Conservation (phyloP, 2,329 filamentous ascomycete genomes). For the Cordyceps cicadae region DNA sequence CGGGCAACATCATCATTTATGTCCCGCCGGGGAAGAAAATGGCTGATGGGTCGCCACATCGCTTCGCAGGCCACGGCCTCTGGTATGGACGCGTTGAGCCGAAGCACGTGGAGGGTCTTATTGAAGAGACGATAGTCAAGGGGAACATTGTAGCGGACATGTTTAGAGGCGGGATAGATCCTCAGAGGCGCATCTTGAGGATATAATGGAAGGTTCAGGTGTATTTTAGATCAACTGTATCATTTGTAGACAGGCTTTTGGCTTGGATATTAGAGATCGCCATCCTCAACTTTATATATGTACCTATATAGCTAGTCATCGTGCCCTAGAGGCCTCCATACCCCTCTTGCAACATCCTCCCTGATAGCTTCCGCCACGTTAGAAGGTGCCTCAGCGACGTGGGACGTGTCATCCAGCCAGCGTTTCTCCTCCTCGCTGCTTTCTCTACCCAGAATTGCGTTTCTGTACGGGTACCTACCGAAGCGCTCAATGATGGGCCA, state of each 20-base stretch:
- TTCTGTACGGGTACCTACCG: conserved; percentile 1
- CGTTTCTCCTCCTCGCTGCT: neutral
- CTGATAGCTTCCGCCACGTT: neutral
- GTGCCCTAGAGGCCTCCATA: neutral
- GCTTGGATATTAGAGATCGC: neutral
- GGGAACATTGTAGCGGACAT: conserved; percentile 63
- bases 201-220: conserved; percentile 19
- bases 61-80: conserved; percentile 61
- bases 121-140: conserved; percentile 59
- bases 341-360: neutral
- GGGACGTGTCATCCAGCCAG: conserved; percentile 4
- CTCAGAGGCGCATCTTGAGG: conserved; percentile 44
- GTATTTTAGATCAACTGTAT: neutral
- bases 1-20: conserved; percentile 77
- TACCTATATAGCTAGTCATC: neutral
- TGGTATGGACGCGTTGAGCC: conserved; percentile 79
- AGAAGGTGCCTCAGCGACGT: neutral
- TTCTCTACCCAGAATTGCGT: neutral
- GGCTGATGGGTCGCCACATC: conserved; percentile 37
- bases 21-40: conserved; percentile 49
- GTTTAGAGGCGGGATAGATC: conserved; percentile 61
- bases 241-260: neutral
- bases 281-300: neutral
- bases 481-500: neutral
- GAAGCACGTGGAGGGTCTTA: conserved; percentile 65